Base-by-base conservation (phyloP, 1,284 basidiomycete genomes). In the Crocinoboletus sp. region DNA sequence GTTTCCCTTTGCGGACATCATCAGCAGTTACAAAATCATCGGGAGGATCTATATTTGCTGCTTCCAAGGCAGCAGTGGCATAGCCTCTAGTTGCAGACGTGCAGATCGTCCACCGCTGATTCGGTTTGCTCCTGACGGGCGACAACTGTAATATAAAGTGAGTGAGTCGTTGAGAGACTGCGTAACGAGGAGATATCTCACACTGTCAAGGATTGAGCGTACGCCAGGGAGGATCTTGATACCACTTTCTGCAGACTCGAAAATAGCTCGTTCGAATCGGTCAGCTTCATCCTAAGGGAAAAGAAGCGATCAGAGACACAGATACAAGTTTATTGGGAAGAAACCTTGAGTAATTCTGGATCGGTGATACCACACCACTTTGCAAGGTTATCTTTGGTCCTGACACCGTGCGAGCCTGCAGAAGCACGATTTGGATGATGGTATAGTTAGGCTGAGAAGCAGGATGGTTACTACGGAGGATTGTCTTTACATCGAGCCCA, bases 1-100 rank as follows among this genome's bases (percentile, higher is more conserved):
- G 92, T 68, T 94, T 94, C 28, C 92, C 92, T 47, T 79, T 67
- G 16, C 63, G 60, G 3, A 93, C 89, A 54, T 93, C 84, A 59
- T 93, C 84, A 12, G 89, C 82, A 7, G 80, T 82, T 35, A 94
- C 79, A 51, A 93, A 78, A 23, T 80, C 72, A 34, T 84, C 76
- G 5, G 83, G 83, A 12, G 72, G 54, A 17, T 74, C 72, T 37
- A 87, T 68, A 1, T 69, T 73, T 28, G 78, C 76, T 23, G 71
- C 69, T 17, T 56, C 58, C 38, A 86, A 65, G 22, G 79, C 81
- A 38, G 74, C 69, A 13, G 67, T 62, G 5, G 81, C 82, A 56
- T 84, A 84, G 5, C 50, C 69, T 57, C 80, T 66, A 43, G 80
- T 78, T 19, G 85, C 77, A 48, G 83, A 80, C 29, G 84, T 84